phyloP scores from a whole-genome alignment of 2,329 filamentous ascomycete species.

The Leptoxyphium fumago region DNA sequence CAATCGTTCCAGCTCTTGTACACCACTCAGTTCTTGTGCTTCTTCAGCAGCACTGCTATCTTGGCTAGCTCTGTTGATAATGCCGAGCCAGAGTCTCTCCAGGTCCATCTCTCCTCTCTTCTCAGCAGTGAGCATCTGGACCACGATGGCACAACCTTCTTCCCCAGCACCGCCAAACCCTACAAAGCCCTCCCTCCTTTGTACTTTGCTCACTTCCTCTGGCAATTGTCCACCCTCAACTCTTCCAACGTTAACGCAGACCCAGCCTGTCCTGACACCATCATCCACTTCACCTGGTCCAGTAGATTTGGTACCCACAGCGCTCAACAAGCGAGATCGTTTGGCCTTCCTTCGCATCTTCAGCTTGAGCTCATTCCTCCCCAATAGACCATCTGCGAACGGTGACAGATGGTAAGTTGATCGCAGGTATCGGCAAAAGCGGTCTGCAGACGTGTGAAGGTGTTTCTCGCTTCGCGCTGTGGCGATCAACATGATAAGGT shows the following conservation, averaged over 20 bases:
- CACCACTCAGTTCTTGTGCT: too few species aligned
- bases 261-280: constrained; percentile 85
- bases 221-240: constrained; percentile 55
- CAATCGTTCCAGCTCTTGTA: too few species aligned
- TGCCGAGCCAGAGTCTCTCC: constrained; percentile 46
- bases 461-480: constrained; percentile 88
- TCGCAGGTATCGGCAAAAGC: constrained; percentile 76
- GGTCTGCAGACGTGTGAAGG: constrained; percentile 76
- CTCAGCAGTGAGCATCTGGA: constrained; percentile 58
- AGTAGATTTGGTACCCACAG: constrained; percentile 42
- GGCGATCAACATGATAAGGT: constrained; percentile 82
- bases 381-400: constrained; percentile 73
- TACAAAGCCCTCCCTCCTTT: constrained; percentile 43
- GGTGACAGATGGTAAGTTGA: constrained; percentile 57
- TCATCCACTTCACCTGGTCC: constrained; percentile 55
- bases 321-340: constrained; percentile 66
- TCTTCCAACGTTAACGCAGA: constrained; percentile 78
- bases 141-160: constrained; percentile 45
- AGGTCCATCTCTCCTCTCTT: constrained; percentile 53
- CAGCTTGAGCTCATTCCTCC: constrained; percentile 79
- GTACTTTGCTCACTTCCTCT: constrained; percentile 22
- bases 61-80: constrained; percentile 27
- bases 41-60: constrained; percentile 3
- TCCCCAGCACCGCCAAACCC: constrained; percentile 55
- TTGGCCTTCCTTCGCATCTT: constrained; percentile 69